Evolutionary conservation across 176 grass and related monocot genomes (phyloP).

Genomic region (Saccharum spontaneum): DNA sequence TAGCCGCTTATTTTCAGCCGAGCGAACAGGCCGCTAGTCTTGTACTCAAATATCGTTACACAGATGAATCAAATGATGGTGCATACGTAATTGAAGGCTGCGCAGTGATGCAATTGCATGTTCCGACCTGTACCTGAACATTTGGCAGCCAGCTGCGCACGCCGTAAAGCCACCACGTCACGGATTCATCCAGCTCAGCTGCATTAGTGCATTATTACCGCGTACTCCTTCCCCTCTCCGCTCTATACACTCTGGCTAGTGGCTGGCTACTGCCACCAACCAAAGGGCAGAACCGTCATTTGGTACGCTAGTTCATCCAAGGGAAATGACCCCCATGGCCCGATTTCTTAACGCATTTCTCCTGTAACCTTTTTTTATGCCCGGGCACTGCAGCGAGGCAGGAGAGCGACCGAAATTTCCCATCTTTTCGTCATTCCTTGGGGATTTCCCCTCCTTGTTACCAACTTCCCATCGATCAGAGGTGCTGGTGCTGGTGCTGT

Average conservation of each 20-base stretch:
- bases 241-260: background rate
- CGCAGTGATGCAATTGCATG: background rate
- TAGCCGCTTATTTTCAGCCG: too few relatives aligned
- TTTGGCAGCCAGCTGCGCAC: conserved; percentile 15
- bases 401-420: conserved; percentile 22
- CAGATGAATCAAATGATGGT: background rate
- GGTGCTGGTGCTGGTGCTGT: background rate
- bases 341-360: conserved; percentile 32
- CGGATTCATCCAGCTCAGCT: conserved; percentile 32
- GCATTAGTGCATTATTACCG: conserved; percentile 15
- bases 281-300: conserved; percentile 32
- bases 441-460: conserved; percentile 15
- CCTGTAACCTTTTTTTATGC: conserved; percentile 28
- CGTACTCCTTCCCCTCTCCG: background rate
- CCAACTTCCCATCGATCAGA: conserved; percentile 22
- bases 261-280: background rate
- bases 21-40: too few relatives aligned
- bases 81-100: background rate
- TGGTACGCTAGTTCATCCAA: background rate
- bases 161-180: conserved; percentile 42
- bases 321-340: background rate
- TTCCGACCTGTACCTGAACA: background rate
- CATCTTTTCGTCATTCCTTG: background rate
- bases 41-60: too few relatives aligned
- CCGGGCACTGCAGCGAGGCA: background rate